phyloP scores from a whole-genome alignment of 441 rosid species.

The Adansonia grandidieri region DNA sequence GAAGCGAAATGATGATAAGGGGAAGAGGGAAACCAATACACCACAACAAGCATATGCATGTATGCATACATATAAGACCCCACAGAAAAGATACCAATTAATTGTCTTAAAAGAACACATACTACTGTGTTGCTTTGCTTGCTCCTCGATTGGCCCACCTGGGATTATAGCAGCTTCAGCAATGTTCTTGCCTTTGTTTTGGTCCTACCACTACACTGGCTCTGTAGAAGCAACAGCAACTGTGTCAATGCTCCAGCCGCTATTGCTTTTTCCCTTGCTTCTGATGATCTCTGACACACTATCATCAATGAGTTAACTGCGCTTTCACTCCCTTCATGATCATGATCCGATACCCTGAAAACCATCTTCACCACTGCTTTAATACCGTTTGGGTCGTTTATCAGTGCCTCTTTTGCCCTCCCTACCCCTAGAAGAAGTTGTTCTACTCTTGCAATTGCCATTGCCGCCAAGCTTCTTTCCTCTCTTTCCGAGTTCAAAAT shows the following conservation, averaged over 20 bases:
- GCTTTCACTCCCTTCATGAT: slow-evolving; percentile 59
- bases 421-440: slow-evolving; percentile 38
- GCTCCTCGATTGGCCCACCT: slow-evolving; percentile 23
- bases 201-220: slow-evolving; percentile 57
- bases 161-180: slow-evolving; percentile 60
- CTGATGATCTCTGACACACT: slow-evolving; percentile 44
- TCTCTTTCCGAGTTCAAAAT: slow-evolving; percentile 35
- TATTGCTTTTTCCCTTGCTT: slow-evolving; percentile 58
- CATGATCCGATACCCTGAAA: slow-evolving; percentile 53
- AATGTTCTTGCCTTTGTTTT: slow-evolving; percentile 57
- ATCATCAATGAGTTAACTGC: slow-evolving; percentile 49
- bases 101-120: neutral
- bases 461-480: slow-evolving; percentile 34
- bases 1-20: neutral
- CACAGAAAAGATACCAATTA: neutral
- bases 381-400: slow-evolving; percentile 43
- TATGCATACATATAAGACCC: neutral
- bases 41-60: neutral
- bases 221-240: slow-evolving; percentile 61
- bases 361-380: slow-evolving; percentile 58
- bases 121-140: slow-evolving; percentile 19
- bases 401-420: slow-evolving; percentile 42
- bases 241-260: slow-evolving; percentile 52
- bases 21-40: neutral
- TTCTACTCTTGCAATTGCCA: slow-evolving; percentile 46